Evolutionary conservation across 768 basidiomycete genomes (phyloP).

Genomic region (Trametopsis cervina): DNA sequence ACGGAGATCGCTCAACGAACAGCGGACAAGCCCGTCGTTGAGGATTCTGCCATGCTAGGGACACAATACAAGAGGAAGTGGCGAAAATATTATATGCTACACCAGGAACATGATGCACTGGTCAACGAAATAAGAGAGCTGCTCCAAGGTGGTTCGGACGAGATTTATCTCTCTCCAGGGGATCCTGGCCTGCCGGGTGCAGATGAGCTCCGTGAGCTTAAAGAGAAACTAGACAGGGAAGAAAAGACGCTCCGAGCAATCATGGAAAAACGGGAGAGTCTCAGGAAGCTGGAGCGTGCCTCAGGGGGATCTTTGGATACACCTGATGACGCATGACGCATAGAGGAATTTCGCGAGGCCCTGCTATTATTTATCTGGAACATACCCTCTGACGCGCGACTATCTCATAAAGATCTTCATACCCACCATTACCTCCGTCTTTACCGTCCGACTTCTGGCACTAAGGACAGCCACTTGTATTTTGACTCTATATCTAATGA

Average conservation of each 20-base stretch:
- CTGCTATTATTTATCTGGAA: too few relatives aligned
- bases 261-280: constrained; percentile 6
- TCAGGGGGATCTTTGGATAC: background rate
- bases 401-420: too few relatives aligned
- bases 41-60: too few relatives aligned
- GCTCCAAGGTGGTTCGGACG: background rate
- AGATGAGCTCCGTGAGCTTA: background rate
- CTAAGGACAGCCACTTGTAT: too few relatives aligned
- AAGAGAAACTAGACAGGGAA: background rate
- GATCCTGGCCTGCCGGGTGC: background rate
- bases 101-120: background rate
- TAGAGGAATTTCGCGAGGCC: too few relatives aligned
- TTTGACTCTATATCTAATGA: too few relatives aligned
- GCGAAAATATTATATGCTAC: background rate
- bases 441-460: too few relatives aligned
- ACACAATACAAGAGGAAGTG: background rate
- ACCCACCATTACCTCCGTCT: too few relatives aligned
- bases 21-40: background rate
- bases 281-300: background rate
- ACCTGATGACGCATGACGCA: constrained; percentile 18
- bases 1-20: constrained; percentile 12
- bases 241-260: background rate
- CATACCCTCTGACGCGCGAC: too few relatives aligned
- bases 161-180: background rate
- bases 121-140: background rate